Evolutionary conservation across 1,284 basidiomycete genomes (phyloP), one percentile per base, ranked within the genome.

Genomic region (Cutaneotrichosporon cavernicola): DNA sequence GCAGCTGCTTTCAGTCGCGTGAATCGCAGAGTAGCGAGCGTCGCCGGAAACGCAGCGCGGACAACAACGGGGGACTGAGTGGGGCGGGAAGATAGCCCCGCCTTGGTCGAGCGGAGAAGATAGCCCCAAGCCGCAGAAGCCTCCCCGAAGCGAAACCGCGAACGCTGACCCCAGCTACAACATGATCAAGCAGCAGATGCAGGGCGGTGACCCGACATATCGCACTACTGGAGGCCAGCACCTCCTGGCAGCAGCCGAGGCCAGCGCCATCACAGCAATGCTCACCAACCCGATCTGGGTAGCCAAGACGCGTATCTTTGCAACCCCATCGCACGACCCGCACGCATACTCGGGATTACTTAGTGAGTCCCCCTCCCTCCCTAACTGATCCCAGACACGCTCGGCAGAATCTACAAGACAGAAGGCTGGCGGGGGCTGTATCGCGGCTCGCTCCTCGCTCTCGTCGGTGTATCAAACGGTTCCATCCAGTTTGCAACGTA

Each of bases 221-320:
- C 67, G 77, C 6, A 77, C 97, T 60, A 88, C 90, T 1, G 86
- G 94, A 1, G 86, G 86, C 2, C 86, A 90, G 72, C 93, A 95
- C 79, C 85, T 99, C 9, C 81, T 96, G 34, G 97, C 91, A 71
- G 92, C 95, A 56, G 93, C 94, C 43, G 86, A 96, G 89, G 93
- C 95, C 75, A 97, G 92, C 80, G 91, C 94, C 8, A 88, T 89
- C 36, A 97, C 95, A 4, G 95, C 97, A 0, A 84, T 98, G 69
- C 85, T 97, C 79, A 99, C 97, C 11, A 99, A 99, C 80, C 97
- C 97, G 0, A 88, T 99, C 72, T 99, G 96, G 96, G 92, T 99
- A 11, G 90, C 99, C 65, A 93, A 97, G 82, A 96, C 97, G 9
- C 87, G 96, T 65, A 96, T 99, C 88, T 99, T 98, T 75, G 94